A percentile compares a stretch with the other conserved stretches of the same genome.
Evolutionary conservation across 257 asterid species (phyloP).

Genomic region (Asclepias syriaca): DNA sequence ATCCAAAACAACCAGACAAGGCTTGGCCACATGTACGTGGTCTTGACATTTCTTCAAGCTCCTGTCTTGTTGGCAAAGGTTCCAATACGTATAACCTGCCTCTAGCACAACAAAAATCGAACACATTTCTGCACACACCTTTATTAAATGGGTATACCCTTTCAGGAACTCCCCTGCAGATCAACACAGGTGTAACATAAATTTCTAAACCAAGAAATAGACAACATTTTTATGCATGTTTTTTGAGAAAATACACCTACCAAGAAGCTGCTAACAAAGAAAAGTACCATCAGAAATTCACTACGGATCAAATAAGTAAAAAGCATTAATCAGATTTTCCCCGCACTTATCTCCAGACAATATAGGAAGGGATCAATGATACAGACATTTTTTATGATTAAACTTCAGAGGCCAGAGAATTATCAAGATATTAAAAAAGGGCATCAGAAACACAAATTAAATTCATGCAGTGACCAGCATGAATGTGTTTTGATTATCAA

Average conservation of each 20-base stretch:
- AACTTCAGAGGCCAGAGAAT: background rate
- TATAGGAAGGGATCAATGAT: background rate
- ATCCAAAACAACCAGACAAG: constrained; percentile 71
- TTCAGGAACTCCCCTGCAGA: constrained; percentile 74
- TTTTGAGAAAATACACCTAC: background rate
- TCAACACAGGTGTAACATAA: constrained; percentile 12
- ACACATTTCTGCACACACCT: constrained; percentile 86
- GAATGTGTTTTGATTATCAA: background rate
- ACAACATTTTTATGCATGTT: background rate
- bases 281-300: background rate
- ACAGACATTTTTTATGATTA: background rate
- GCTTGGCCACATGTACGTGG: constrained; percentile 75
- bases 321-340: background rate
- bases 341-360: background rate
- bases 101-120: constrained; percentile 52
- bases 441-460: background rate
- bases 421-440: background rate
- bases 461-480: background rate
- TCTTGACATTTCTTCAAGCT: constrained; percentile 62
- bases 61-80: constrained; percentile 56
- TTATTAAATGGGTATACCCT: constrained; percentile 82
- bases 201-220: background rate
- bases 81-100: constrained; percentile 56
- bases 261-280: background rate
- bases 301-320: background rate